Evolutionary conservation across 1,284 basidiomycete species (phyloP).

Genomic region (Papiliotrema terrestris): DNA sequence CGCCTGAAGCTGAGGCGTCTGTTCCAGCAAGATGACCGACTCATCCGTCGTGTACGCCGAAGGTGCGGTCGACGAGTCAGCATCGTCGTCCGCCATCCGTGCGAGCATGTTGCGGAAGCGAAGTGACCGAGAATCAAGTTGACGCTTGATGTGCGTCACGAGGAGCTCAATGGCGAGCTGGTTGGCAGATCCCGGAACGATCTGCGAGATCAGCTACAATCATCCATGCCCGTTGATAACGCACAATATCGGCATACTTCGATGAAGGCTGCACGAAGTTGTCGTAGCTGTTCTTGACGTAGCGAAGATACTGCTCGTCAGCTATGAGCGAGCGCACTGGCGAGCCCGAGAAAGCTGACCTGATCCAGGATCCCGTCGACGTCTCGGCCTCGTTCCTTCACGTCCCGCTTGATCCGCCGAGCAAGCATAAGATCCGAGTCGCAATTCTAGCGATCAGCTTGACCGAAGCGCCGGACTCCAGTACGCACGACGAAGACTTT

Average conservation of each 20-base stretch:
- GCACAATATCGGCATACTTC: constrained; percentile 79
- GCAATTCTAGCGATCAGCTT: constrained; percentile 56
- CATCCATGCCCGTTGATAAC: constrained; percentile 25
- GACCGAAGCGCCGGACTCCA: not conserved
- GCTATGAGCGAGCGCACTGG: not conserved
- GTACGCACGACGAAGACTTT: constrained; percentile 59
- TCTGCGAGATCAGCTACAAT: constrained; percentile 53
- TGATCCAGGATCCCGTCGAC: constrained; percentile 87
- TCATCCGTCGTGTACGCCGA: constrained; percentile 10
- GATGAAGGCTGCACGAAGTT: constrained; percentile 90
- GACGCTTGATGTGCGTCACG: constrained; percentile 79
- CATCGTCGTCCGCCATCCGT: constrained; percentile 21
- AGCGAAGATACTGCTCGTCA: constrained; percentile 61
- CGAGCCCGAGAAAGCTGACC: constrained; percentile 25
- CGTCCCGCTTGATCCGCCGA: constrained; percentile 80
- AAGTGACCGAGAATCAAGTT: constrained; percentile 72
- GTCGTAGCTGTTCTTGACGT: constrained; percentile 90
- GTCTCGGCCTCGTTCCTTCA: constrained; percentile 78
- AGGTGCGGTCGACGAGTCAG: not conserved
- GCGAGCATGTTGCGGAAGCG: constrained; percentile 68
- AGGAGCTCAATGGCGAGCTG: constrained; percentile 83
- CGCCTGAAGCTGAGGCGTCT: constrained; percentile 78
- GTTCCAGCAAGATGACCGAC: constrained; percentile 60
- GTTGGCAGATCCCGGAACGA: constrained; percentile 85
- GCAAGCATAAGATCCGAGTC: constrained; percentile 98